Evolutionary conservation across 1,284 basidiomycete genomes (phyloP).

Genomic region (Puccinia horiana): DNA sequence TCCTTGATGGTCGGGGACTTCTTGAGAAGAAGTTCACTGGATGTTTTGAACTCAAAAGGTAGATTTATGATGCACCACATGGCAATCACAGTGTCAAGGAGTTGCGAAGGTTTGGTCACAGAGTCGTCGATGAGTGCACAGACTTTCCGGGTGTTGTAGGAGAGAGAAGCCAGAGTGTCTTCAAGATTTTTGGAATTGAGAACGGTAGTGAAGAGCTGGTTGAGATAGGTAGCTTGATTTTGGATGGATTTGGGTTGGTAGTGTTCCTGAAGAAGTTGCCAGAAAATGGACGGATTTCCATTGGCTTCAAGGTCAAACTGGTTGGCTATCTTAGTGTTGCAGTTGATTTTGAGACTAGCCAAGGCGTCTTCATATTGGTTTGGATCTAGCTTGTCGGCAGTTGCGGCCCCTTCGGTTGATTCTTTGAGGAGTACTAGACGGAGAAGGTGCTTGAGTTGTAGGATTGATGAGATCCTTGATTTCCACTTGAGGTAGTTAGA

Average conservation of each 20-base stretch:
- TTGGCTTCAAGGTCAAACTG: neutral
- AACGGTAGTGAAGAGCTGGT: neutral
- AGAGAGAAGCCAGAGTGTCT: neutral
- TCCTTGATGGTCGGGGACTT: neutral
- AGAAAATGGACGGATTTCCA: neutral
- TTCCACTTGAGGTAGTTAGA: neutral
- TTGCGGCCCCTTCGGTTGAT: neutral
- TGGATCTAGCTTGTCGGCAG: neutral
- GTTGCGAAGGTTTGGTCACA: neutral
- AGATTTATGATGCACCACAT: too few relatives aligned
- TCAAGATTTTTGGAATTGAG: neutral
- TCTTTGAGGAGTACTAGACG: neutral
- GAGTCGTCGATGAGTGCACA: constrained; percentile 4
- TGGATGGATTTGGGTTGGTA: neutral
- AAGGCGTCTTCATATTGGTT: neutral
- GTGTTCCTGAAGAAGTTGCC: neutral
- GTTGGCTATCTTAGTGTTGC: neutral
- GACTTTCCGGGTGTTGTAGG: constrained; percentile 3
- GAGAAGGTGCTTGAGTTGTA: neutral
- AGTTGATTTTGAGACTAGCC: neutral
- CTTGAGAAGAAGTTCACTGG: neutral
- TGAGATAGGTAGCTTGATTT: neutral
- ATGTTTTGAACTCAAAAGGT: too few relatives aligned
- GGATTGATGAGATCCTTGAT: neutral
- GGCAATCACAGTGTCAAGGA: constrained; percentile 2